Percentiles rank a stretch among this genome's conserved stretches.
Conservation (phyloP, 176 grass and related monocot genomes). For the Urochloa ruziziensis region DNA sequence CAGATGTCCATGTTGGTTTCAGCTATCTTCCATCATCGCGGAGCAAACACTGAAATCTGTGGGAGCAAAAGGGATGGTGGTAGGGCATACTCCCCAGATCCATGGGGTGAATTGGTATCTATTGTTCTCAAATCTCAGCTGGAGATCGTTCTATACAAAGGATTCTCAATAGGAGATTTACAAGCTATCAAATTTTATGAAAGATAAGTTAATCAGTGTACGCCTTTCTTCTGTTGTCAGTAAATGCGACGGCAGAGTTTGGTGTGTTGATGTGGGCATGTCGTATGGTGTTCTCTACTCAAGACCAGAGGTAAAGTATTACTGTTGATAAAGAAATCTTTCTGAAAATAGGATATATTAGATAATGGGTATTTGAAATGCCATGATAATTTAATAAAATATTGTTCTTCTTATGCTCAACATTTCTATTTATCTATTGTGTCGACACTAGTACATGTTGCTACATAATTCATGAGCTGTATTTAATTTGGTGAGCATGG, state of each 20-base stretch:
- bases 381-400: background rate
- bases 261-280: slow-evolving; percentile 97
- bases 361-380: background rate
- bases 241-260: slow-evolving; percentile 81
- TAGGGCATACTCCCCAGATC: slow-evolving; percentile 86
- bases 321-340: background rate
- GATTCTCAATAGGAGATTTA: background rate
- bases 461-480: background rate
- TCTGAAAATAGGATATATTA: background rate
- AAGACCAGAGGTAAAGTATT: slow-evolving; percentile 75
- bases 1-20: slow-evolving; percentile 22
- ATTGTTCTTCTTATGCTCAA: background rate
- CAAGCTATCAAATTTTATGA: background rate
- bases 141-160: background rate
- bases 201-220: background rate
- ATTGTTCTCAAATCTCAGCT: slow-evolving; percentile 5
- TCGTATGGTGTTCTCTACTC: slow-evolving; percentile 85
- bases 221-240: slow-evolving; percentile 40
- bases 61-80: slow-evolving; percentile 88
- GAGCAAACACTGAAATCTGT: slow-evolving; percentile 70
- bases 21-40: slow-evolving; percentile 78
- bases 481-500: background rate
- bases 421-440: background rate
- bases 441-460: background rate
- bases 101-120: slow-evolving; percentile 78